phyloP scores from a whole-genome alignment of 345 rosid genomes.

The Euclidium syriacum region DNA sequence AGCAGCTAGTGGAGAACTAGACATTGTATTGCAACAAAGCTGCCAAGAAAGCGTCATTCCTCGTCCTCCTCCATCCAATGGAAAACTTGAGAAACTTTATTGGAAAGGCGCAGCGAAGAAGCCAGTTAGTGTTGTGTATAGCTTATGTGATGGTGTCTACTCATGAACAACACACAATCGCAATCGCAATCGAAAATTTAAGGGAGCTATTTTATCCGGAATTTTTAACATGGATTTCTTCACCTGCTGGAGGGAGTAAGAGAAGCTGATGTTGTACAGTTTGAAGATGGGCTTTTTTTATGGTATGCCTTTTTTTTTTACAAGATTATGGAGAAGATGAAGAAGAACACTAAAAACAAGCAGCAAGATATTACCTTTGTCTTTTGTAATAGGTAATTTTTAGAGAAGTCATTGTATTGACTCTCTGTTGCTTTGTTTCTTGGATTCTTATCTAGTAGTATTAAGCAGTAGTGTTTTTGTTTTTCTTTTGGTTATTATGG shows the following conservation, averaged over 20 bases:
- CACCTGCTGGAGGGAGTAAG: conserved; percentile 16
- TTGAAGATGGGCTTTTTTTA: conserved; percentile 23
- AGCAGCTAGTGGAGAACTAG: conserved; percentile 70
- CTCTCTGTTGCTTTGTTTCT: conserved; percentile 28
- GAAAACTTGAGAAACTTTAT: conserved; percentile 32
- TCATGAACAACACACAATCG: no score
- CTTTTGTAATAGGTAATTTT: conserved; percentile 32
- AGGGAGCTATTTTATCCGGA: conserved; percentile 26
- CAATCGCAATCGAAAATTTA: no score
- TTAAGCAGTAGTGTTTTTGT: neutral
- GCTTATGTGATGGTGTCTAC: conserved; percentile 52
- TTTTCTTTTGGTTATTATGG: neutral
- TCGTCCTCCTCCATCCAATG: conserved; percentile 38
- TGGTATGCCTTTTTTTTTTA: conserved; percentile 2
- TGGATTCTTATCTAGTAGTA: conserved; percentile 20
- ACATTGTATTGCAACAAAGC: conserved; percentile 38
- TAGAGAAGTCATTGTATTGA: conserved; percentile 1
- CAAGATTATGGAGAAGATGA: conserved; percentile 14
- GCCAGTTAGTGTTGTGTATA: conserved; percentile 48
- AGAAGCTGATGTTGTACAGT: conserved; percentile 30
- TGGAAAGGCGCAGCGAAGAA: conserved; percentile 45
- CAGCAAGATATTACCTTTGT: conserved; percentile 29
- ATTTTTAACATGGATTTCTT: conserved; percentile 28
- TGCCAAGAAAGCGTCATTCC: conserved; percentile 34
- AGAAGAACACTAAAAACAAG: conserved; percentile 14